Conservation (phyloP, 1,284 basidiomycete genomes). For the Sanghuangporus weigelae region DNA sequence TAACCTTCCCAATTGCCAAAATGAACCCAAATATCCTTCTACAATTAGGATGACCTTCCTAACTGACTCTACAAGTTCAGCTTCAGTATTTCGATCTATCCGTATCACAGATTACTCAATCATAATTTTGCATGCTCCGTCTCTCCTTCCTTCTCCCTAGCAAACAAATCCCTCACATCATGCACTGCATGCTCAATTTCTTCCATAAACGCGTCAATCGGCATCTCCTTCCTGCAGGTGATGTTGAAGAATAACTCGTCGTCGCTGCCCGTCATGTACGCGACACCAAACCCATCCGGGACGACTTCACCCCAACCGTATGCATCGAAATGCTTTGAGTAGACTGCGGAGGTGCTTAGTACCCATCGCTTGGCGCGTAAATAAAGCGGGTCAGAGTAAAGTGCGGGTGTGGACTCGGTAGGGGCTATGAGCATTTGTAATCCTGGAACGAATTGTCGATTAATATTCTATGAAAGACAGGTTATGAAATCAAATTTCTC, state of each 20-base stretch:
- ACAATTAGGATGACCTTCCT: too few relatives aligned
- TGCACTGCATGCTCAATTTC: constrained; percentile 64
- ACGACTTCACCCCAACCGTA: constrained; percentile 90
- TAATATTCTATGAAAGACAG: neutral
- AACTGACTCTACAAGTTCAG: too few relatives aligned
- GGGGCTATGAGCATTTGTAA: constrained; percentile 59
- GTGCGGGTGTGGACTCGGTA: constrained; percentile 55
- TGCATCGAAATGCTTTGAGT: constrained; percentile 71
- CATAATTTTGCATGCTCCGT: neutral
- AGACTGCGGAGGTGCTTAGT: constrained; percentile 83
- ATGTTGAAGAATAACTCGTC: constrained; percentile 75
- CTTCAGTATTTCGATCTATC: too few relatives aligned
- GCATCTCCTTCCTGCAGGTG: constrained; percentile 73
- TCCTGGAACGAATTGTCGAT: constrained; percentile 36
- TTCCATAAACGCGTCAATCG: constrained; percentile 59
- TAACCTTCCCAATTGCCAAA: too few relatives aligned
- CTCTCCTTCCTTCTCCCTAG: constrained; percentile 8
- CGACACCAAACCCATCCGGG: constrained; percentile 73
- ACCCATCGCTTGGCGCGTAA: constrained; percentile 64
- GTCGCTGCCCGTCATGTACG: constrained; percentile 74
- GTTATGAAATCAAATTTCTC: constrained; percentile 20
- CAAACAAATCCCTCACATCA: constrained; percentile 57
- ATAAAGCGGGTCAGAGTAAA: constrained; percentile 73
- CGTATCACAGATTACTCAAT: neutral
- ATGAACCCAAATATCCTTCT: too few relatives aligned